Evolutionary conservation across 495 filamentous ascomycete genomes (phyloP), one percentile per base, ranked within the genome.

Genomic region (Daldinia bambusicola): DNA sequence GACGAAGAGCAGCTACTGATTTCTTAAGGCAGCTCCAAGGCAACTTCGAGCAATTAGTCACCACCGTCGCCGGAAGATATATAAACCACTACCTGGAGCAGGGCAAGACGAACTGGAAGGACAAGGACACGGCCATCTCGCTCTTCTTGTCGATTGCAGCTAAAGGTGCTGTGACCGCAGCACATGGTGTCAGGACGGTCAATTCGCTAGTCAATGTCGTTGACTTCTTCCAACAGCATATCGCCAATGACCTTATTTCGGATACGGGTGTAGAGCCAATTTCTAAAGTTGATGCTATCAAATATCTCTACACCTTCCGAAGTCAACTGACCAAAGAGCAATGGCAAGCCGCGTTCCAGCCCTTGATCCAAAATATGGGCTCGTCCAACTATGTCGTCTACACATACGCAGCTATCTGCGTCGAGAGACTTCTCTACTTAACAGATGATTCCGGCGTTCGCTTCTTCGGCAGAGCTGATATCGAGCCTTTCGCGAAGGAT

Each of bases 111-210:
- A 92, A 95, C 76, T 99, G 96, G 96, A 97, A 92, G 80, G 88
- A 93, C 37, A 99, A 99, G 80, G 96, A 99, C 76, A 97, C 95
- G 1, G 96, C 96, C 9, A 90, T 95, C 63, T 98, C 98, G 69
- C 88, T 99, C 7, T 99, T 94, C 82, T 89, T 94, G 38, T 91
- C 96, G 26, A 93, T 98, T 65, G 95, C 95, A 13, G 94, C 93
- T 53, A 97, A 95, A 80, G 95, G 95, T 36, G 83, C 88, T 45
- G 86, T 93, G 36, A 98, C 96, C 1, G 84, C 93, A 5, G 88
- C 87, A 9, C 92, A 93, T 60, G 95, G 95, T 67, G 93, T 98
- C 50, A 92, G 91, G 74, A 92, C 87, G n/a, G 93, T 93, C 37
- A 97, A 98, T 81, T 81, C 84, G 26, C 83, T 90, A 45, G 88